These are phyloP conservation scores for Zygoascus hellenicus DNA, from an alignment of 1,139 yeast genomes.

Conservation along the genomic window DNA sequence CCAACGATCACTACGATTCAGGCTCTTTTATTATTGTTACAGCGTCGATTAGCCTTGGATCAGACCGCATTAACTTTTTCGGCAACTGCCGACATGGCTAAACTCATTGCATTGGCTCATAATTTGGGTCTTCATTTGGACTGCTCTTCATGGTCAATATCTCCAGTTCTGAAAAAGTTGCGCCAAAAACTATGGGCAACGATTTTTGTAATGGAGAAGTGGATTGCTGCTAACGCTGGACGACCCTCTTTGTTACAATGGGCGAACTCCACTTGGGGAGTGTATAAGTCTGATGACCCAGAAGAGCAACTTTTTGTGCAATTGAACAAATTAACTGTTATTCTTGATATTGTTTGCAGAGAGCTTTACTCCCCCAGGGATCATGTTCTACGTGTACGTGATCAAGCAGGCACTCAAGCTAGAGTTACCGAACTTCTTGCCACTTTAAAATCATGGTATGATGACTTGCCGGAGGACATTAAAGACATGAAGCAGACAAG, in stretches of 20 bases:
- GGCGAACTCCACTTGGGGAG: constrained; percentile 23
- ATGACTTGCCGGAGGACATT: constrained; percentile 28
- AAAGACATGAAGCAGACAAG: constrained; percentile 25
- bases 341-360: constrained; percentile 28
- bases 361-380: constrained; percentile 27
- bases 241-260: constrained; percentile 29
- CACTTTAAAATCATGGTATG: constrained; percentile 28
- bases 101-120: constrained; percentile 31
- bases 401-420: constrained; percentile 18
- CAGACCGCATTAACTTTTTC: constrained; percentile 32
- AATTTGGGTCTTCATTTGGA: constrained; percentile 35
- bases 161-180: constrained; percentile 28
- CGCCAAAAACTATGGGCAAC: constrained; percentile 34
- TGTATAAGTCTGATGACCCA: constrained; percentile 29
- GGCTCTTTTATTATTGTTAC: constrained; percentile 35
- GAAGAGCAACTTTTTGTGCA: constrained; percentile 32
- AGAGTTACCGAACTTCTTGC: constrained; percentile 24
- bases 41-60: constrained; percentile 31
- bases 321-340: constrained; percentile 28
- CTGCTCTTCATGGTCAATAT: constrained; percentile 32
- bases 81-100: constrained; percentile 29
- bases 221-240: constrained; percentile 33
- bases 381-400: constrained; percentile 21
- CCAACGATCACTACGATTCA: constrained; percentile 43
- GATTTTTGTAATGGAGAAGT: constrained; percentile 33